Base-by-base conservation (phyloP, 1,284 basidiomycete species). In the Fomes fomentarius region DNA sequence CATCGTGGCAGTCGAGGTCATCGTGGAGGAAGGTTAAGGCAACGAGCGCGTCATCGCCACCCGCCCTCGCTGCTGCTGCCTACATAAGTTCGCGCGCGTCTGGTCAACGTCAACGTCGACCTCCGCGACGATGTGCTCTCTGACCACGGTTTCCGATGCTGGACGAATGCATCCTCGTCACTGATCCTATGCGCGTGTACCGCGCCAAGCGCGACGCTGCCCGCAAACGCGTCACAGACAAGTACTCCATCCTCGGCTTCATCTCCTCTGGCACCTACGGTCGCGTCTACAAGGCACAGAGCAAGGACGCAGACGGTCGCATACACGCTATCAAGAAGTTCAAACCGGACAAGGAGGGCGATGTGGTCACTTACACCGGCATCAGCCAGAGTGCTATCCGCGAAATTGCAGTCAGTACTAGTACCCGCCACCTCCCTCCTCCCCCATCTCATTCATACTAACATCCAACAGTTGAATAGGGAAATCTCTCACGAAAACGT, bases 321-420 rank as follows among this genome's bases (percentile, higher is more conserved):
- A 80, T 96, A 44, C 91, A 94, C 66, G 97, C 96, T 4, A 98
- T 99, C 76, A 99, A 99, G 77, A 99, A 99, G 73, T 99, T 99
- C 79, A 99, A 99, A 71, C 96, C 96, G 0, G 97, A 99, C 78
- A 98, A 98, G 71, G 95, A 97, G 74, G 94, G 94, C 30, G 95
- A 97, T 67, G 87, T 93, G 2, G 76, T 90, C 47, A 93, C 92
- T 1, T 99, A 98, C 70, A 97, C 95, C 8, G 97, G 97, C 4
- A 96, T 99, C 67, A 96, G 93, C 67, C 97, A 98, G 76, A 96
- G 93, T 72, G 97, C 96, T 15, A 93, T 96, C 66, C 81, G 94
- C 57, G 96, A 99, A 73, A 99, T 98, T 63, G 93, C 94, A 58
- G 93, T 96, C 62, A 65, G 91, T 77, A 33, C 35, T 44, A 22